Evolutionary conservation across 2,329 filamentous ascomycete species (phyloP), one percentile per base, ranked within the genome.

Genomic region (Paracamarosporium sp.): DNA sequence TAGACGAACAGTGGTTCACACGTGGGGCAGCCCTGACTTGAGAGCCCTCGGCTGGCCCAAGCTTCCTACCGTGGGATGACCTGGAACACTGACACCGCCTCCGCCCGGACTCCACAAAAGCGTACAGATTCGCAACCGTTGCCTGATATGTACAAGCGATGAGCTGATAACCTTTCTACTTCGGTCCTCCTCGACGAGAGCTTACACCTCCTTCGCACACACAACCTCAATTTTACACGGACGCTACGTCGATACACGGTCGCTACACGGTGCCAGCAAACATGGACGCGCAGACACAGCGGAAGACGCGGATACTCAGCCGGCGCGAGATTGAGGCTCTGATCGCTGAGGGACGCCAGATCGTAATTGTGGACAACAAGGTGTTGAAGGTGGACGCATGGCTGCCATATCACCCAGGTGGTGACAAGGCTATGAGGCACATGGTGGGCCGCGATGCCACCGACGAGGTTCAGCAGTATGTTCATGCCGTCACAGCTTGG

Each of bases 391-490:
- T 92, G 30, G 94, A 98, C 76, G 84, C 89, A 36, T 99, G 93
- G 92, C 80, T 96, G 51, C 87, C 87, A 52, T 97, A 91, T 71
- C 95, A 98, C 71, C 95, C 95, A 12, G 95, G 95, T 56, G 95
- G 95, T 66, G 89, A 94, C 69, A 95, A 93, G 78, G 86, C 94
- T 53, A 96, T 99, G 63, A 82, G 87, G 74, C 95, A 99, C 74
- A 95, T 97, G 92, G 86, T 98, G 59, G 93, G 93, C 60, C 87
- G 90, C 78, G 93, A 97, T 86, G 94, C 92, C 50, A 97, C 94
- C 11, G 93, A 97, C 76, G 95, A 98, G 78, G 89, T 98, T 60
- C 92, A 90, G 76, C 91, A 89, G 92, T 97, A 84, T 50, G 89
- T 82, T 44, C 25, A 8, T 4, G 50, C 11, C 58, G 54, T 17